Conservation (phyloP, 768 basidiomycete genomes). For the Sistotremastrum niveocremeum region DNA sequence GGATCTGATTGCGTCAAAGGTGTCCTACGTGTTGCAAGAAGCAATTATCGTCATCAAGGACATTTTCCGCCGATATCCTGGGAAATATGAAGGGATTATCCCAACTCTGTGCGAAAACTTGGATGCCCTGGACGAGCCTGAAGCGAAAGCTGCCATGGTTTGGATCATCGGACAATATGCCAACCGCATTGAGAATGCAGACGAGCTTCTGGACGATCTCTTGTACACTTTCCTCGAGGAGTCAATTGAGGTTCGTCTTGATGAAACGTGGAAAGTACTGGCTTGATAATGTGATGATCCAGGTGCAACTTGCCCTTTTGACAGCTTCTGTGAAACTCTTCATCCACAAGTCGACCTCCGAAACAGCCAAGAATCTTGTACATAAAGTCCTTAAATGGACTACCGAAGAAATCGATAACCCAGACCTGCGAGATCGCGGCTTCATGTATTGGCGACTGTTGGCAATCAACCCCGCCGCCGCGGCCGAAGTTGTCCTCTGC, state of each 20-base stretch:
- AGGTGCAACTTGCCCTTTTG: constrained; percentile 93
- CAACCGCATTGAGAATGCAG: constrained; percentile 87
- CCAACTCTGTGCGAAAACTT: constrained; percentile 86
- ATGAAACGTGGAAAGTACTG: neutral
- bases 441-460: constrained; percentile 99
- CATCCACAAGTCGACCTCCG: constrained; percentile 74
- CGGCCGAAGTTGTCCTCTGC: constrained; percentile 79
- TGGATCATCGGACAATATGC: constrained; percentile 98
- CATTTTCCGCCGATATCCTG: constrained; percentile 93
- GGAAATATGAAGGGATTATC: constrained; percentile 92
- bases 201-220: constrained; percentile 88
- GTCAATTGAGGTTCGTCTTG: constrained; percentile 62
- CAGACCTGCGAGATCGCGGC: constrained; percentile 90
- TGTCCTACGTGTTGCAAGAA: constrained; percentile 94
- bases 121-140: constrained; percentile 86
- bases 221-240: constrained; percentile 85
- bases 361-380: constrained; percentile 77
- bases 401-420: constrained; percentile 96
- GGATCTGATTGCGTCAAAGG: constrained; percentile 80
- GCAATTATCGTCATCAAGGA: constrained; percentile 96
- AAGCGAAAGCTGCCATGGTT: constrained; percentile 93
- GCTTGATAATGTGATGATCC: neutral
- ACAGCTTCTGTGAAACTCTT: constrained; percentile 95
- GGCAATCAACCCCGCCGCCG: constrained; percentile 80
- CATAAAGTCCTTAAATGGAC: constrained; percentile 95